These are phyloP conservation scores for Amaranthus hypochondriacus DNA, from an alignment of 148 eudicot species.

Conservation along the genomic window DNA sequence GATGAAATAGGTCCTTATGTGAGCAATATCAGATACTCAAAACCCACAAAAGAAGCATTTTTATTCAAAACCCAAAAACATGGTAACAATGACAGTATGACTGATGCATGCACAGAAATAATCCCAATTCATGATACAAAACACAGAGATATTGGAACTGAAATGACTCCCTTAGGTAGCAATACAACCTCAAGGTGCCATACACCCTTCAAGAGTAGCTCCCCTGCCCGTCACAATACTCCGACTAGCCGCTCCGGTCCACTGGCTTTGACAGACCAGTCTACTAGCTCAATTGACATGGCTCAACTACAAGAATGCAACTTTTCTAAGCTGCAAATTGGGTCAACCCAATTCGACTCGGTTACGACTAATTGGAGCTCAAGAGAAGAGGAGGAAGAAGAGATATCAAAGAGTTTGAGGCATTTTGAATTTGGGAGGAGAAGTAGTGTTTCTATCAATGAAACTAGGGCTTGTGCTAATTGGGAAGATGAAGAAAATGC, in stretches of 20 bases:
- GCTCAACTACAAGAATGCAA: slow-evolving; percentile 53
- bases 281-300: slow-evolving; percentile 34
- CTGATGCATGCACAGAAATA: slow-evolving; percentile 38
- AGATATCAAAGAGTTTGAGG: slow-evolving; percentile 83
- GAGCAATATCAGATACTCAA: slow-evolving; percentile 41
- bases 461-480: slow-evolving; percentile 38
- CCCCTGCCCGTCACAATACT: slow-evolving; percentile 79
- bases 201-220: slow-evolving; percentile 62
- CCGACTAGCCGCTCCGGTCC: slow-evolving; percentile 72
- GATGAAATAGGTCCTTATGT: slow-evolving; percentile 39
- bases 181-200: slow-evolving; percentile 77
- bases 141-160: slow-evolving; percentile 81
- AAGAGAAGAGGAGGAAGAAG: slow-evolving; percentile 90
- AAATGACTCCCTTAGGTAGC: slow-evolving; percentile 88
- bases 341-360: slow-evolving; percentile 47
- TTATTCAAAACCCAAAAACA: slow-evolving; percentile 43
- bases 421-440: slow-evolving; percentile 68
- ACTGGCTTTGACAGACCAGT: slow-evolving; percentile 27
- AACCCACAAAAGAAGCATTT: slow-evolving; percentile 61
- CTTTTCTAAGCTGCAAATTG: slow-evolving; percentile 57
- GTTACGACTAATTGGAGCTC: slow-evolving; percentile 67
- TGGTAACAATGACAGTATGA: slow-evolving; percentile 32
- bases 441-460: slow-evolving; percentile 62
- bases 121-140: slow-evolving; percentile 36
- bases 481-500: slow-evolving; percentile 86